Base-by-base conservation (phyloP, 1,139 yeast species). In the Arxiozyma bovina region DNA sequence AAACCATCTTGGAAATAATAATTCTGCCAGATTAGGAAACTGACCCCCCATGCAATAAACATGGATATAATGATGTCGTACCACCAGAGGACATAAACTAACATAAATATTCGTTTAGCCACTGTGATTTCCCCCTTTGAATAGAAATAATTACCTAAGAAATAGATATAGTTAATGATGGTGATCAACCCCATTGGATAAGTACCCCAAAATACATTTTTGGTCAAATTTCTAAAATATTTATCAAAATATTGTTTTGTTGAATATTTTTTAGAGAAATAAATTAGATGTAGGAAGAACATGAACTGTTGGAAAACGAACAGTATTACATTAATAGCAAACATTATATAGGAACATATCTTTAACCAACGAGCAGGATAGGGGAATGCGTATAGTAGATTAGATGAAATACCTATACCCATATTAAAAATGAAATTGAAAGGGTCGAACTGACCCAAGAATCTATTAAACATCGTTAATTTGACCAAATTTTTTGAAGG, bases 321-420 rank as follows among this genome's bases (percentile, higher is more conserved):
- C 49, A 81, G 69, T 7, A 77, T 57, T 40, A 82, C 69, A 17
- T 86, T 79, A 15, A 82, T 61, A 6, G 77, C 83, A 70, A 79
- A 81, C 74, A 83, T 74, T 12, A 85, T 76, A 54, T 79, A 73
- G 1, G 87, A 84, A 53, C 82, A 74, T 1, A 79, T 69, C 48
- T 74, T 63, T 34, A 87, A 73, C 94, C 94, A 82, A 49, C 70
- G 67, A 0, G 83, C 77, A 1, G 75, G 76, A 64, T 80, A 86
- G 0, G 96, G 90, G 66, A 84, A 88, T 40, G 73, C 67, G 68
- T 81, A 78, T 51, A 88, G 71, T 9, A 87, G 72, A 44, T 78
- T 69, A 4, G 86, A 73, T 1, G 87, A 73, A 48, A 88, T 86
- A 1, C 96, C 96, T 0, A 85, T 79, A 2, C 95, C 96, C 96